Base-by-base conservation (phyloP, 441 rosid species). In the Macaranga tanarius region DNA sequence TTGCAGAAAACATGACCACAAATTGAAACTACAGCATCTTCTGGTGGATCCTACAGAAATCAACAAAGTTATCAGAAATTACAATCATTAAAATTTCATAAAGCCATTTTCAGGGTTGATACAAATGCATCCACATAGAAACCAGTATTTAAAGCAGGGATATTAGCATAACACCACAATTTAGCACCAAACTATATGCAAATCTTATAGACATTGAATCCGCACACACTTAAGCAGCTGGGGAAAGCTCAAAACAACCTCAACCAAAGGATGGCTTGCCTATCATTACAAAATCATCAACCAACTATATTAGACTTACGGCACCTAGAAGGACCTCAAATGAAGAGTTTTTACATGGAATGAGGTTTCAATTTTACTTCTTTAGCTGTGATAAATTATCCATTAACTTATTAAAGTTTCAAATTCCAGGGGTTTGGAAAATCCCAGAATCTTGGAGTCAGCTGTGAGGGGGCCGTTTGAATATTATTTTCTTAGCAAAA, bases 1-100 rank as follows among this genome's bases (percentile, higher is more conserved):
- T 85, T 91, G 84, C 98, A 93, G 84, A 91, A 93, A 73, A 93
- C 93, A 83, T 93, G 97, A 71, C 93, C 87, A 75, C 97, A 91
- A 56, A 77, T 75, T 17, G 96, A 81, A 75, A 89, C 92, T 76
- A 90, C 93, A 74, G 97, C 97, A 83, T 90, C 98, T 82, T 93
- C 98, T 34, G 98, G 98, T 44, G 98, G 84, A 83, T 91, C 98
- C 98, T 93, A 77, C 51, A 72, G 74, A 72, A 57, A 50, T 25
- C 31, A 61, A 67, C 58, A 45, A 63, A 26, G 62, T 19, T 26
- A n/a, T 76, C 67, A 71, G 62, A 65, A 12, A 61, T 5, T 1
- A 50, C 6, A 5, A 45, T 65, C 44, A 20, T 42, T 10, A 15
- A 47, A 16, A 25, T 51, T 2, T 62, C 42, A 40, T 67, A 17